Conservation (phyloP, 495 filamentous ascomycete genomes). For the Cercophora sp. region DNA sequence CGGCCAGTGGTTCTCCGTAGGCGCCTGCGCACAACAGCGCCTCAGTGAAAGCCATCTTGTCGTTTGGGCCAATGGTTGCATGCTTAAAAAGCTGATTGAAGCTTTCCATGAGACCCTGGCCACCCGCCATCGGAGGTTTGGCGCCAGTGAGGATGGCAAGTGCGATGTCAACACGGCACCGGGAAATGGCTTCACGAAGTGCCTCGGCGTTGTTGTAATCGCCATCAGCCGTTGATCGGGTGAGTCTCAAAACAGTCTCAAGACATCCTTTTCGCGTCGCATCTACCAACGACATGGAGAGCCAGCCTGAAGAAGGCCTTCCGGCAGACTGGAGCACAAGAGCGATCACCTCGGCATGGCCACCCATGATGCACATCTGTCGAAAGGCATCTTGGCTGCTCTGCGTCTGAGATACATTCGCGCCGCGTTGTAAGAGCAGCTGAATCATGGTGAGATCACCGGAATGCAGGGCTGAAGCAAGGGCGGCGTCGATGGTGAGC, state of each 20-base stretch:
- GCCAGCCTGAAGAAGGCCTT: constrained; percentile 27
- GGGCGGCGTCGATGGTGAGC: constrained; percentile 33
- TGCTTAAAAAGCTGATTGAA: constrained; percentile 37
- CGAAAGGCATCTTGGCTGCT: constrained; percentile 44
- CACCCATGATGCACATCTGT: constrained; percentile 36
- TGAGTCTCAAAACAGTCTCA: constrained; percentile 41
- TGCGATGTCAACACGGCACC: constrained; percentile 39
- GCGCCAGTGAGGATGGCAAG: constrained; percentile 43
- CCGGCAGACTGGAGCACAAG: constrained; percentile 43
- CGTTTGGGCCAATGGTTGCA: constrained; percentile 37
- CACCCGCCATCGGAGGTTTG: constrained; percentile 32
- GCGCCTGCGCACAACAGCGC: constrained; percentile 45
- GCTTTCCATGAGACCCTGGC: constrained; percentile 36
- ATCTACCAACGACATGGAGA: constrained; percentile 43
- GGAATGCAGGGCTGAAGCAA: constrained; percentile 39
- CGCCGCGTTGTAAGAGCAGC: constrained; percentile 40
- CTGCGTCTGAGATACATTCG: constrained; percentile 31
- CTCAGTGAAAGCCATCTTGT: constrained; percentile 41
- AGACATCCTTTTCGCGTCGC: constrained; percentile 41
- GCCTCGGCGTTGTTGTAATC: constrained; percentile 41
- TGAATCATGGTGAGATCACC: constrained; percentile 32
- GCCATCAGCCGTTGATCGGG: constrained; percentile 41
- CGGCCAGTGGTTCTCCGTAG: constrained; percentile 34
- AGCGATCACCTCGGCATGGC: constrained; percentile 36
- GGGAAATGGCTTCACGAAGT: constrained; percentile 37